Percentiles rank a stretch among this genome's conserved stretches.
phyloP scores from a whole-genome alignment of 1,284 basidiomycete species.

The Moesziomyces aphidis region DNA sequence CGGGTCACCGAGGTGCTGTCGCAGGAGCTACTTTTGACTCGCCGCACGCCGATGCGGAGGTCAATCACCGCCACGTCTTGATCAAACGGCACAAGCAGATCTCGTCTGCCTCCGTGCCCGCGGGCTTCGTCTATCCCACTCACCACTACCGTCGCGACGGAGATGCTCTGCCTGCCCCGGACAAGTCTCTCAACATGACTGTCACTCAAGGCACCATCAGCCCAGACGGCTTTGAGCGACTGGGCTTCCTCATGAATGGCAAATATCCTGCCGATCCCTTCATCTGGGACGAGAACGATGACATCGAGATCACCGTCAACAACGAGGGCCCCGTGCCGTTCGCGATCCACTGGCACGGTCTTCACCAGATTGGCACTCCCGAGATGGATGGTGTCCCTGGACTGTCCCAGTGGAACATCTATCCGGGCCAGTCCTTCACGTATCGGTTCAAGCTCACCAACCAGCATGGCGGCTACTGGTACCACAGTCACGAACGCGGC shows the following conservation, averaged over 20 bases:
- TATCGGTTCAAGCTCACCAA: conserved; percentile 51
- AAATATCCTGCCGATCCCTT: conserved; percentile 42
- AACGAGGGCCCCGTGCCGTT: conserved; percentile 46
- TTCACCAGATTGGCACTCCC: conserved; percentile 51
- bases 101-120: conserved; percentile 24
- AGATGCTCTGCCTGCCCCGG: conserved; percentile 31
- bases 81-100: conserved; percentile 31
- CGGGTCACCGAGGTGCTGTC: not conserved
- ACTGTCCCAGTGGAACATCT: conserved; percentile 53
- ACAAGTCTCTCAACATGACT: conserved; percentile 40
- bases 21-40: too few relatives aligned
- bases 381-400: conserved; percentile 58
- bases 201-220: conserved; percentile 40
- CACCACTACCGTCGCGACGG: conserved; percentile 39
- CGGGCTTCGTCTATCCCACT: conserved; percentile 36
- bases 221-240: conserved; percentile 43
- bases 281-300: conserved; percentile 54
- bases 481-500: conserved; percentile 50
- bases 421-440: conserved; percentile 35
- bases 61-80: conserved; percentile 22
- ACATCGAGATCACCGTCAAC: conserved; percentile 44
- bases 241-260: conserved; percentile 52
- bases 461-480: conserved; percentile 53
- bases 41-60: not conserved
- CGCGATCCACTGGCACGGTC: conserved; percentile 53